Evolutionary conservation across 176 grass and related monocot genomes (phyloP), one percentile per base, ranked within the genome.

Genomic region (Carex myosuroides): DNA sequence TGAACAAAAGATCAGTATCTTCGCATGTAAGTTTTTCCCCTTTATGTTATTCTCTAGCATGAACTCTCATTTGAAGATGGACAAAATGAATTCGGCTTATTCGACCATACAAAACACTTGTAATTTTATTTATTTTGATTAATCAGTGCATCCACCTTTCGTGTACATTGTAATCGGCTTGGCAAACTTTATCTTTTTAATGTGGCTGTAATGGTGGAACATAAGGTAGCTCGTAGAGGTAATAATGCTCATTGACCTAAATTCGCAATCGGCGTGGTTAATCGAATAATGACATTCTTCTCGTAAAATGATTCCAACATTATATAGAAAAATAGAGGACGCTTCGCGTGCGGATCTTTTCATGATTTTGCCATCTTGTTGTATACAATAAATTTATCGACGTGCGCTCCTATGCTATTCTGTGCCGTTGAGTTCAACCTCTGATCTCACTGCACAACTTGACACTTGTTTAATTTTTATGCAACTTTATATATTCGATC

Each of bases 391-490:
- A 14, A 64, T 64, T 64, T 26, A 64, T 29, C 62, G 63, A 84
- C 33, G 11, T 56, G 42, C 22, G 21, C 41, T 69, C 5, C 63
- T 4, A 66, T 70, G 64, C 21, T 52, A 44, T 70, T 76, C 48
- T 2, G 0, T 2, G 1, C 65, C 88, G 66, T 88, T 84, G 67
- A 77, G 22, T 86, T 88, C 79, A 11, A 17, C 21, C 62, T n/a
- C 2, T 44, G 87, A 76, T 22, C 16, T 76, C 82, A 87, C 85
- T 87, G 84, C 41, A 0, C 87, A 94, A 94, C 89, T 91, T 85
- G 87, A 89, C 87, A 94, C 79, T 86, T 94, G 79, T 64, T 29
- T 64, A 64, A 21, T 13, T 64, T 74, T 41, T 12, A 26, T 60
- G 60, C 0, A 24, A 3, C 20, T 69, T 91, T 74, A 88, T 86